Evolutionary conservation across 768 basidiomycete genomes (phyloP), one percentile per base, ranked within the genome.

Genomic region (Phaeolepiota aurea): DNA sequence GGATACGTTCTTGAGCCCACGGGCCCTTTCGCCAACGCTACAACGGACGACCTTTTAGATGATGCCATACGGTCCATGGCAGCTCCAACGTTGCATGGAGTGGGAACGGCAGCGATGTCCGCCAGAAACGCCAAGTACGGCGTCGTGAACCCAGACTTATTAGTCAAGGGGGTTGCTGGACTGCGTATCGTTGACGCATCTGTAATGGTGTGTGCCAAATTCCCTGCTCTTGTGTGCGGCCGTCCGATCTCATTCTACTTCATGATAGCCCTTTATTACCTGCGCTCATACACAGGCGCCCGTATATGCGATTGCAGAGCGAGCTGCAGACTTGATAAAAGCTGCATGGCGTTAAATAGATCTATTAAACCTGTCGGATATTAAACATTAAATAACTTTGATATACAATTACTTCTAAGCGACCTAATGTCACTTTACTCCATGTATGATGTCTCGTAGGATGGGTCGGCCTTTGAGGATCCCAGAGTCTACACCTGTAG

Each of bases 371-470:
- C n/a, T n/a, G n/a, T n/a, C n/a, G n/a, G n/a, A n/a, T n/a, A n/a
- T n/a, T n/a, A n/a, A n/a, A n/a, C n/a, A n/a, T n/a, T n/a, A n/a
- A n/a, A n/a, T n/a, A n/a, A n/a, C n/a, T n/a, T n/a, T n/a, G n/a
- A n/a, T n/a, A n/a, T n/a, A n/a, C n/a, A n/a, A n/a, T n/a, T n/a
- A n/a, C n/a, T n/a, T n/a, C n/a, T n/a, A n/a, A n/a, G n/a, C n/a
- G n/a, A n/a, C n/a, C n/a, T n/a, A n/a, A n/a, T n/a, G n/a, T n/a
- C n/a, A n/a, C n/a, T n/a, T n/a, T 28, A n/a, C 25, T 7, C 15
- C 72, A 42, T 76, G 76, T 9, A 79, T 56, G 38, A 84, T 58
- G 48, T 85, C 82, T 53, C 65, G 65, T 54, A 85, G 61, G 40
- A 85, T 68, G 20, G 76, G 76, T 16, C 80, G 63, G 1, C 76